Conservation (phyloP, 192 early-diverging fungal genomes). For the Coemansia sp. region DNA sequence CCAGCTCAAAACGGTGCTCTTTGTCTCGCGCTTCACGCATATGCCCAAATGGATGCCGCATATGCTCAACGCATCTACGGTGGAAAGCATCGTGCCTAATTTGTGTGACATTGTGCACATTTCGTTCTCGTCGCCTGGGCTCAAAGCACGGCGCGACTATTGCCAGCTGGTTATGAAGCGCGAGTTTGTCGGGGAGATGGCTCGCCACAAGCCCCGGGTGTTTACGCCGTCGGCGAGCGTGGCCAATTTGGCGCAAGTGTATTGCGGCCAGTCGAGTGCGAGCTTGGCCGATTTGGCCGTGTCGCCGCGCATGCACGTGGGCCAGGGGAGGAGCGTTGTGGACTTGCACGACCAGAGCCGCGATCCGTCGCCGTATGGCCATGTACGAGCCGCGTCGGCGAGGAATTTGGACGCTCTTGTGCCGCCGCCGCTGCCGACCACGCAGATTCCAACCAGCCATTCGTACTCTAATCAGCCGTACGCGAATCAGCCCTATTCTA, state of each 20-base stretch:
- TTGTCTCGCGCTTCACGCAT: constrained; percentile 22
- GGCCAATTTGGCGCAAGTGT: constrained; percentile 29
- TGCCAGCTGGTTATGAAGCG: constrained; percentile 46
- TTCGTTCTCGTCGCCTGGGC: constrained; percentile 24
- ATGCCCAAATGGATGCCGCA: constrained; percentile 33
- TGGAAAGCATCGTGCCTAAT: constrained; percentile 39
- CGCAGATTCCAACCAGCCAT: background rate
- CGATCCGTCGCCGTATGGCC: background rate
- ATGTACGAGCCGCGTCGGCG: background rate
- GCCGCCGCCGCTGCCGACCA: background rate
- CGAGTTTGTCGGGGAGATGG: constrained; percentile 35
- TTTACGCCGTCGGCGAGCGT: constrained; percentile 48
- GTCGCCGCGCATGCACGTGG: constrained; percentile 1
- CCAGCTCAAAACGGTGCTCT: constrained; percentile 27
- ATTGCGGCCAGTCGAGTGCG: constrained; percentile 30
- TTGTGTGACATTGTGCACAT: constrained; percentile 29
- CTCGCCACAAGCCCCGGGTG: constrained; percentile 25
- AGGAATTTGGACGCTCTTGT: background rate
- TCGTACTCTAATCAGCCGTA: background rate
- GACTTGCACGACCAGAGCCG: constrained; percentile 7
- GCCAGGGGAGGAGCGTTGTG: background rate
- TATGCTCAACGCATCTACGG: constrained; percentile 5
- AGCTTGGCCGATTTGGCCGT: constrained; percentile 1
- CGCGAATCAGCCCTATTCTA: background rate
- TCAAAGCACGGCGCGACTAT: constrained; percentile 41